These are phyloP conservation scores for Tricholomella constricta DNA, from an alignment of 768 basidiomycete genomes.

Conservation along the genomic window DNA sequence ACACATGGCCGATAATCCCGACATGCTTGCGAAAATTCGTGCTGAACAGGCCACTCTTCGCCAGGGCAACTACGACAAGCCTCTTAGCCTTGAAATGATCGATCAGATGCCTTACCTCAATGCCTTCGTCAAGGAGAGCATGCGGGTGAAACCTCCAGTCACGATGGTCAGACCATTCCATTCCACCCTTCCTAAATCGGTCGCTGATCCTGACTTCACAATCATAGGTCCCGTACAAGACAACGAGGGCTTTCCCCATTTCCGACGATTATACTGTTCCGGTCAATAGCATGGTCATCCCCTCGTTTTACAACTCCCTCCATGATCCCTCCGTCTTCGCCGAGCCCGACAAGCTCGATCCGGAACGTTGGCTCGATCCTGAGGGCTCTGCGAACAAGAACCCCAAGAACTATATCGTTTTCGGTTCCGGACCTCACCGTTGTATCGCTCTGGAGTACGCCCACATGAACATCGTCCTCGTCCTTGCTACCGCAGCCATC, in stretches of 20 bases:
- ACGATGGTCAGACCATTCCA: conserved; percentile 70
- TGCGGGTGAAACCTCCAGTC: conserved; percentile 91
- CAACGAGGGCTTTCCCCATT: conserved; percentile 91
- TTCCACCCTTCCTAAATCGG: not conserved
- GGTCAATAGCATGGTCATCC: conserved; percentile 90
- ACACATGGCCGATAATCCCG: conserved; percentile 91
- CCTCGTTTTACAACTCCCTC: conserved; percentile 88
- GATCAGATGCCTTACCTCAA: conserved; percentile 92
- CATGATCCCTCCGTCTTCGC: conserved; percentile 90
- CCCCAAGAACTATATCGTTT: conserved; percentile 95
- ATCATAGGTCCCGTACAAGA: conserved; percentile 85
- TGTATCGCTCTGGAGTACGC: conserved; percentile 96
- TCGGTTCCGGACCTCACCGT: conserved; percentile 90
- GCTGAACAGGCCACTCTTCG: conserved; percentile 89
- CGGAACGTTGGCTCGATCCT: conserved; percentile 93
- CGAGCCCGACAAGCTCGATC: conserved; percentile 77
- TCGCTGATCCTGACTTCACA: not conserved
- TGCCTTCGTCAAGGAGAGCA: conserved; percentile 92
- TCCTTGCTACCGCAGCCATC: conserved; percentile 79
- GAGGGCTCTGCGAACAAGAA: conserved; percentile 75
- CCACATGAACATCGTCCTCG: conserved; percentile 84
- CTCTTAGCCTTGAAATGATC: conserved; percentile 84
- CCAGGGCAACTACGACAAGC: conserved; percentile 70
- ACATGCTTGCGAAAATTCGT: conserved; percentile 83
- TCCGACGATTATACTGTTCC: conserved; percentile 91